phyloP scores from a whole-genome alignment of 495 filamentous ascomycete species.

The Acidiella bohemica region DNA sequence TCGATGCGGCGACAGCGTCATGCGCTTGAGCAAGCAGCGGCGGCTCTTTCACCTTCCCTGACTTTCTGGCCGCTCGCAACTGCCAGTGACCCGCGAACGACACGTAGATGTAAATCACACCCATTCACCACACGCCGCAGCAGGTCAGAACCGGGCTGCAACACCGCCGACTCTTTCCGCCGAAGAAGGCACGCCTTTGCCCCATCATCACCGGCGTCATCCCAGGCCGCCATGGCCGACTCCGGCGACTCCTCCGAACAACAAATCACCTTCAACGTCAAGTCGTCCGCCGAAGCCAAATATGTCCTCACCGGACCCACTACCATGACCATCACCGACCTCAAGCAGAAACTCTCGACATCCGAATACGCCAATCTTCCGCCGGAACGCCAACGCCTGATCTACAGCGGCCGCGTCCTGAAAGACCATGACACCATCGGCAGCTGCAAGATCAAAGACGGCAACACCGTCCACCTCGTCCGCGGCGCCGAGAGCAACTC shows the following conservation, averaged over 20 bases:
- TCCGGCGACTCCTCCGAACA: constrained; percentile 36
- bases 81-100: too few species aligned
- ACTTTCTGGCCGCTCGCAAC: too few species aligned
- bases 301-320: constrained; percentile 66
- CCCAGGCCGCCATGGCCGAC: constrained; percentile 16
- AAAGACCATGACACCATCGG: constrained; percentile 80
- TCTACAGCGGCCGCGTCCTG: constrained; percentile 92
- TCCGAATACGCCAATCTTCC: constrained; percentile 72
- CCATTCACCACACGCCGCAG: neutral
- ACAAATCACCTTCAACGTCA: constrained; percentile 85
- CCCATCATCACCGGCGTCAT: neutral
- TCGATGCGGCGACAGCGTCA: too few species aligned
- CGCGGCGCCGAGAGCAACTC: constrained; percentile 88
- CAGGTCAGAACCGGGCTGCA: neutral
- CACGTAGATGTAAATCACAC: too few species aligned
- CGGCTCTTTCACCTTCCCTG: too few species aligned
- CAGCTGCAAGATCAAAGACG: constrained; percentile 85
- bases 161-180: neutral
- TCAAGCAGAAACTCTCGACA: constrained; percentile 76
- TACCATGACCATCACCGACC: constrained; percentile 63
- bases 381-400: constrained; percentile 76
- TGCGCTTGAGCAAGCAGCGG: too few species aligned
- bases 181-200: too few species aligned
- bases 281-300: constrained; percentile 73
- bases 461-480: constrained; percentile 93